phyloP scores from a whole-genome alignment of 176 grass and related monocot genomes.

The Carex parvula region DNA sequence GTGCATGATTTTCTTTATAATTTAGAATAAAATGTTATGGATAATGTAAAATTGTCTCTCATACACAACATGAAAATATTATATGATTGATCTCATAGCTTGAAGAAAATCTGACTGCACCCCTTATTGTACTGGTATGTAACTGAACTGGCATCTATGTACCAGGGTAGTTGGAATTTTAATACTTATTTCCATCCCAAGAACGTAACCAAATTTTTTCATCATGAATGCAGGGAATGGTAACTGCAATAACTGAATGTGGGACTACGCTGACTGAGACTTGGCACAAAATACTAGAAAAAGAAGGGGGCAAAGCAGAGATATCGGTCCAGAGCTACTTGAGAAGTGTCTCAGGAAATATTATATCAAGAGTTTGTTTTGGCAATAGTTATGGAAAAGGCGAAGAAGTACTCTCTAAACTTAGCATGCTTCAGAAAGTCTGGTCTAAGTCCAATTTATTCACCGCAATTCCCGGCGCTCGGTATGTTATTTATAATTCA shows the following conservation, averaged over 20 bases:
- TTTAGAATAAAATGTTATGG: too few relatives aligned
- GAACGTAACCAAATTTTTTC: neutral
- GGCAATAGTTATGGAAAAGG: constrained; percentile 12
- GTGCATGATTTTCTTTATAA: too few relatives aligned
- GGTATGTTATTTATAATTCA: neutral
- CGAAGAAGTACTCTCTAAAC: neutral
- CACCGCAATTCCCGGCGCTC: neutral
- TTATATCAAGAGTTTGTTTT: constrained; percentile 17
- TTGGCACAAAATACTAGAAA: constrained; percentile 47
- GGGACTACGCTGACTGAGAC: constrained; percentile 32
- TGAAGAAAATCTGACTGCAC: too few relatives aligned
- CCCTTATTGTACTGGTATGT: too few relatives aligned
- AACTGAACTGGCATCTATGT: too few relatives aligned
- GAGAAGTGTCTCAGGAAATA: constrained; percentile 73
- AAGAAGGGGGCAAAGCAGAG: constrained; percentile 43
- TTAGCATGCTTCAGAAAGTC: neutral
- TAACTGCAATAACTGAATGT: constrained; percentile 42
- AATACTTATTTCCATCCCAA: too few relatives aligned
- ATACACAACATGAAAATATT: too few relatives aligned
- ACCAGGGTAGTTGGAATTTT: too few relatives aligned
- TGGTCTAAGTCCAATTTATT: neutral
- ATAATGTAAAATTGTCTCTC: too few relatives aligned
- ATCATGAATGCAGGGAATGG: constrained; percentile 47
- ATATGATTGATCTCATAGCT: too few relatives aligned
- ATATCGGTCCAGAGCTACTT: constrained; percentile 64